Conservation (phyloP, 129 eudicot genomes). For the Pulicaria dysenterica region DNA sequence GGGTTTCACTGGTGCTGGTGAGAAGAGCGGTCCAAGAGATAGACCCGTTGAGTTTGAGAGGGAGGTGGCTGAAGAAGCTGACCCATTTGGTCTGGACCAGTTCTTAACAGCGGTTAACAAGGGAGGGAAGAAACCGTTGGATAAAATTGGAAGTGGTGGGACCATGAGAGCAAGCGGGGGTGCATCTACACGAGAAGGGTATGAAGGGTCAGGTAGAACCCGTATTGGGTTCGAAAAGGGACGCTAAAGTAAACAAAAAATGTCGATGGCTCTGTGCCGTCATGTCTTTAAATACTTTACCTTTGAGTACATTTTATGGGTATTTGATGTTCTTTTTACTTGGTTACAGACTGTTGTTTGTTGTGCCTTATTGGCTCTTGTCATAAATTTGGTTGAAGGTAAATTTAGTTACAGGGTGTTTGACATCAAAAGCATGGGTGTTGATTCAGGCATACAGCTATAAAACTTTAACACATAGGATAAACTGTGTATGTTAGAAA, state of each 20-base stretch:
- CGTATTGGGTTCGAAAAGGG: slow-evolving; percentile 69
- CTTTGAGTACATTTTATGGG: no score
- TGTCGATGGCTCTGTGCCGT: slow-evolving; percentile 43
- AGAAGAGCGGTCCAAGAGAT: slow-evolving; percentile 60
- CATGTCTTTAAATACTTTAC: no score
- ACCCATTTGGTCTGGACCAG: slow-evolving; percentile 81
- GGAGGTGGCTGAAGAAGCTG: slow-evolving; percentile 61
- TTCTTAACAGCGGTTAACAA: slow-evolving; percentile 67
- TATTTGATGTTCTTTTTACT: no score
- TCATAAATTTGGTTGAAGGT: no score
- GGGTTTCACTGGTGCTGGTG: slow-evolving; percentile 62
- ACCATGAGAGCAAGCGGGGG: slow-evolving; percentile 84
- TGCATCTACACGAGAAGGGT: slow-evolving; percentile 59
- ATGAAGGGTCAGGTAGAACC: slow-evolving; percentile 58
- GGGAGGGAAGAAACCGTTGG: slow-evolving; percentile 67
- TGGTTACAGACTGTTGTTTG: no score
- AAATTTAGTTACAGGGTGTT: no score
- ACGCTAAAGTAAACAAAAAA: slow-evolving; percentile 47
- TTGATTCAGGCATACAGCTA: no score
- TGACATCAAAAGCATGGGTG: no score
- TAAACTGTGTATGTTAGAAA: no score
- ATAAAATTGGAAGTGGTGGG: slow-evolving; percentile 69
- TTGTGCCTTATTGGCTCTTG: no score
- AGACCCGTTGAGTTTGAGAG: slow-evolving; percentile 85
- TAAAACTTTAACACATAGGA: no score